Evolutionary conservation across 139 green algal species (phyloP), one percentile per base, ranked within the genome.

Genomic region (Bryopsis sp.): DNA sequence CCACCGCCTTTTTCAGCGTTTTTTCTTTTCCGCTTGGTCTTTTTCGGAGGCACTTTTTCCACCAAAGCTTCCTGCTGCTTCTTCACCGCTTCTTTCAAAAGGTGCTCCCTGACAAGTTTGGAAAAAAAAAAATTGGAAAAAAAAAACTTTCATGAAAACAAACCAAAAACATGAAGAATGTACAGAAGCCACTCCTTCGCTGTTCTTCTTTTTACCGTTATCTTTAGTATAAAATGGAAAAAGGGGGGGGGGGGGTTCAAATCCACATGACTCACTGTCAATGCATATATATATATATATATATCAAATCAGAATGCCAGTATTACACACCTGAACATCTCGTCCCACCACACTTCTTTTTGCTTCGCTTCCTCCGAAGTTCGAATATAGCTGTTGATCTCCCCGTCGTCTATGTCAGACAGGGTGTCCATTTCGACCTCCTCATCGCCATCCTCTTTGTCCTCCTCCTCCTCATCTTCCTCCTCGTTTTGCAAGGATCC

Each of bases 251-350:
- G n/a, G n/a, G n/a, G n/a, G n/a, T n/a, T n/a, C n/a, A n/a, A n/a
- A n/a, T n/a, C n/a, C n/a, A n/a, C n/a, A n/a, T n/a, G n/a, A n/a
- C n/a, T n/a, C n/a, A n/a, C n/a, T n/a, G n/a, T n/a, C n/a, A n/a
- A n/a, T n/a, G n/a, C n/a, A n/a, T n/a, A n/a, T n/a, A n/a, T n/a
- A n/a, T n/a, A n/a, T n/a, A n/a, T n/a, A n/a, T n/a, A n/a, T n/a
- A n/a, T n/a, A n/a, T n/a, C n/a, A n/a, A n/a, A n/a, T n/a, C n/a
- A n/a, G n/a, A n/a, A n/a, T n/a, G n/a, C n/a, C n/a, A n/a, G n/a
- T n/a, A n/a, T n/a, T n/a, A 66, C 73, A 50, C 31, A 79, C 64
- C 75, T 76, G 73, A 89, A 86, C 75, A 92, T 75, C 73, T 87
- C 77, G 0, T 64, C 72, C 86, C 86, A 92, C 47, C 90, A 73